phyloP scores from a whole-genome alignment of 306 rosid species.

The Prunus salicina region DNA sequence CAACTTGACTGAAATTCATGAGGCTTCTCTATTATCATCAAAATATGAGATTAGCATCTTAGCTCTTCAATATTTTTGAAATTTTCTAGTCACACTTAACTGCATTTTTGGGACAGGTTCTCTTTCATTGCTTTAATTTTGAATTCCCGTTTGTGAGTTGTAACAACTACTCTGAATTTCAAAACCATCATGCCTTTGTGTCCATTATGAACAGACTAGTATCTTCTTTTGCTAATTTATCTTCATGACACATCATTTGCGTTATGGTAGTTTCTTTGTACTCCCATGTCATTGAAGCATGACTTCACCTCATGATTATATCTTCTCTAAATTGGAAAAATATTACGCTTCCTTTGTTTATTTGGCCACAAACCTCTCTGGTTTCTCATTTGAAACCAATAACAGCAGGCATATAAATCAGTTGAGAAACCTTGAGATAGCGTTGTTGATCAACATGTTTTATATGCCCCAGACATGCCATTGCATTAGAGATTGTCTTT shows the following conservation, averaged over 20 bases:
- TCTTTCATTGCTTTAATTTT: background rate
- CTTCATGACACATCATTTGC: background rate
- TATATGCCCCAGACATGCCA: conserved; percentile 34
- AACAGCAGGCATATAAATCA: background rate
- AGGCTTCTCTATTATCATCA: background rate
- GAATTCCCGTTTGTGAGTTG: background rate
- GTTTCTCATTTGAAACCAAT: conserved; percentile 13
- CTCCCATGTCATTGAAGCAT: background rate
- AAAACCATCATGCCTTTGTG: background rate
- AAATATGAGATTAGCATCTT: background rate
- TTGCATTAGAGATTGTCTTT: conserved; percentile 29
- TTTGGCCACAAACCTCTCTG: background rate
- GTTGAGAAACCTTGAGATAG: conserved; percentile 18
- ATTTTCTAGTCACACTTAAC: background rate
- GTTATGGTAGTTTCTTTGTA: background rate
- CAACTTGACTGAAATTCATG: background rate
- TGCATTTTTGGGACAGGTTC: background rate
- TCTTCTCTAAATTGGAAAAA: background rate
- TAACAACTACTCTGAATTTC: background rate
- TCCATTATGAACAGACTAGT: background rate
- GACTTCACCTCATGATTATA: background rate
- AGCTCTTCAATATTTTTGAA: background rate
- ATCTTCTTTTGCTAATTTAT: background rate
- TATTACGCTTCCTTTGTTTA: background rate
- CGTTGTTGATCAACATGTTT: conserved; percentile 35